A percentile compares a stretch with the other conserved stretches of the same genome.
These are phyloP conservation scores for Apiospora kogelbergensis DNA, from an alignment of 2,329 filamentous ascomycete genomes.

Conservation along the genomic window DNA sequence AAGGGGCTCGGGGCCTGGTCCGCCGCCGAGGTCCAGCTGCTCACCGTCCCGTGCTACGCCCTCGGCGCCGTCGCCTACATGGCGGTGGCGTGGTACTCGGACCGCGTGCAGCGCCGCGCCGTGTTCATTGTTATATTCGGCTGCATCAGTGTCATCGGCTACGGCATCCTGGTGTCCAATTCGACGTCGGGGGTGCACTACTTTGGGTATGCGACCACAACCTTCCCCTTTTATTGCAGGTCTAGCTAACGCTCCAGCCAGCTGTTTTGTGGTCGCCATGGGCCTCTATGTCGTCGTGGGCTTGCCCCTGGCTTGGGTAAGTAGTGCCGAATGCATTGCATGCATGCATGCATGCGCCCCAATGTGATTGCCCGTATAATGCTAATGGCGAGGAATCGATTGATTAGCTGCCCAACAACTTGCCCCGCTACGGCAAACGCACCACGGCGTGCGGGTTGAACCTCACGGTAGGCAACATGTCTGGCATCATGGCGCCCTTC, in stretches of 20 bases:
- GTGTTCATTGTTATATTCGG: constrained; percentile 65
- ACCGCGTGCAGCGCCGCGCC: constrained; percentile 64
- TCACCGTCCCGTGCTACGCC: constrained; percentile 78
- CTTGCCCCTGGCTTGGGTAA: constrained; percentile 54
- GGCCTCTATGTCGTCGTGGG: constrained; percentile 66
- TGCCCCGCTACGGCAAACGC: constrained; percentile 73
- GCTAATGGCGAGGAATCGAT: neutral
- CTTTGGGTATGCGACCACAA: constrained; percentile 47
- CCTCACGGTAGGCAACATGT: constrained; percentile 67
- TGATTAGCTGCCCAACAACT: constrained; percentile 58
- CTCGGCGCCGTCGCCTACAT: constrained; percentile 72
- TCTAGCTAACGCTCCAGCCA: constrained; percentile 13
- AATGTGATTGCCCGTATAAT: too few relatives aligned
- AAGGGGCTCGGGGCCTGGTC: constrained; percentile 64
- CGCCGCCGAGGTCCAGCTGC: constrained; percentile 66
- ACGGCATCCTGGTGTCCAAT: constrained; percentile 65
- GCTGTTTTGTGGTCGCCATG: constrained; percentile 72
- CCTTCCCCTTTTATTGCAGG: too few relatives aligned
- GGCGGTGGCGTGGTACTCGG: constrained; percentile 63
- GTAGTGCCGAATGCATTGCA: constrained; percentile 11
- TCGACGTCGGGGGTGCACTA: constrained; percentile 65
- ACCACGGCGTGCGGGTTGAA: constrained; percentile 72
- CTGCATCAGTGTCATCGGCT: constrained; percentile 64
- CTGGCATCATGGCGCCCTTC: constrained; percentile 73
- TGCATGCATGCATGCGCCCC: too few relatives aligned